phyloP scores from a whole-genome alignment of 768 basidiomycete species.

The Favolaschia claudopus region DNA sequence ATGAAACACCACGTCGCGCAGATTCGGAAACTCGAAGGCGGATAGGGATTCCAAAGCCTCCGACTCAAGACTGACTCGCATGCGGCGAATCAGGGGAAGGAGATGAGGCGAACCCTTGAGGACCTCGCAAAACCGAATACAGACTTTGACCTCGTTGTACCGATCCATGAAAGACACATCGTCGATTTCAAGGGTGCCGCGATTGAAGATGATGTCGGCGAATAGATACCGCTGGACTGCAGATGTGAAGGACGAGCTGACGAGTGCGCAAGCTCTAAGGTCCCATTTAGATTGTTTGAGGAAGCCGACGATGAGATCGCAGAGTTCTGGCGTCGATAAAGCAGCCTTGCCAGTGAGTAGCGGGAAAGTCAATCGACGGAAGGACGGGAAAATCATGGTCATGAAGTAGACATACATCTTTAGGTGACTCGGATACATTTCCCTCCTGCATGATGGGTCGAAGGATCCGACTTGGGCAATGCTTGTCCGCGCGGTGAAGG shows the following conservation, averaged over 20 bases:
- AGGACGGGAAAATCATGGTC: too few relatives aligned
- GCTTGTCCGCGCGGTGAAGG: too few relatives aligned
- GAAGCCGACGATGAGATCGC: not conserved
- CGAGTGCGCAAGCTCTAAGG: not conserved
- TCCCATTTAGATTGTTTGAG: not conserved
- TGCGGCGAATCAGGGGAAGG: not conserved
- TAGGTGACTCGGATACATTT: too few relatives aligned
- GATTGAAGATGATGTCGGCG: slow-evolving; percentile 15
- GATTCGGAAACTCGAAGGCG: slow-evolving; percentile 1
- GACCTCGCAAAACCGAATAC: not conserved
- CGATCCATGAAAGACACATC: not conserved
- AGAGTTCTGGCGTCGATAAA: not conserved
- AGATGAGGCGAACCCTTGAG: slow-evolving; percentile 3
- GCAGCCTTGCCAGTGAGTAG: too few relatives aligned
- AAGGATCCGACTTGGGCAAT: too few relatives aligned
- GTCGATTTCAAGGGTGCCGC: not conserved
- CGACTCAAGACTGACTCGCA: not conserved
- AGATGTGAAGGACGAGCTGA: not conserved
- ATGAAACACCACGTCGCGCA: slow-evolving; percentile 6
- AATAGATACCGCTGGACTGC: slow-evolving; percentile 7
- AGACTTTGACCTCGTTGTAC: not conserved
- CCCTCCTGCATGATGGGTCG: too few relatives aligned
- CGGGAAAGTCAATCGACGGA: too few relatives aligned
- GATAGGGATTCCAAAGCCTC: not conserved
- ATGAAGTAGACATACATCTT: too few relatives aligned